A percentile compares a stretch with the other conserved stretches of the same genome.
phyloP scores from a whole-genome alignment of 805 yeast species.

The Candida maris region DNA sequence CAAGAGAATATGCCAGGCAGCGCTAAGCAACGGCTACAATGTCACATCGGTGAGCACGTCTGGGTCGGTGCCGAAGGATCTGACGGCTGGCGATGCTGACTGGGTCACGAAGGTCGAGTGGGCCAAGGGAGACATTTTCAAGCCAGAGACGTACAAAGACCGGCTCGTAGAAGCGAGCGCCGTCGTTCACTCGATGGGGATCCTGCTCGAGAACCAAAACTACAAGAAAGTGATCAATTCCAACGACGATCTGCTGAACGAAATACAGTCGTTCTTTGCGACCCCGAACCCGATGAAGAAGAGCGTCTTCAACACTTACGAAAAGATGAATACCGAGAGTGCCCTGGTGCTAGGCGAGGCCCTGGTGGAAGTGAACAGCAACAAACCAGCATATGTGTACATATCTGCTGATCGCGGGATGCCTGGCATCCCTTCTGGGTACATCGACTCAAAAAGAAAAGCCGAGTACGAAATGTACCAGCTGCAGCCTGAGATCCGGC shows the following conservation, averaged over 20 bases:
- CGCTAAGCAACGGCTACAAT: conserved; percentile 54
- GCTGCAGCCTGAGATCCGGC: conserved; percentile 45
- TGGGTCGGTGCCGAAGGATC: conserved; percentile 46
- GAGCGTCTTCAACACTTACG: conserved; percentile 46
- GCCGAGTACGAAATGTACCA: conserved; percentile 59
- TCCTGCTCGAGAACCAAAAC: conserved; percentile 60
- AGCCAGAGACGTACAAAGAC: conserved; percentile 53
- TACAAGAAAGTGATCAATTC: conserved; percentile 56
- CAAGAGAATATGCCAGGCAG: conserved; percentile 64
- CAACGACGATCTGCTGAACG: conserved; percentile 28
- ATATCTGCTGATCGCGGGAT: conserved; percentile 76
- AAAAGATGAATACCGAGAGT: conserved; percentile 63
- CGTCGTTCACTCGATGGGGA: conserved; percentile 83
- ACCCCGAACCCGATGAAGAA: conserved; percentile 65
- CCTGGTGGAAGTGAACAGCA: conserved; percentile 29
- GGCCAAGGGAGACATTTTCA: conserved; percentile 64
- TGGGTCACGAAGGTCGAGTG: conserved; percentile 64
- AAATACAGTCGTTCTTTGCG: conserved; percentile 37
- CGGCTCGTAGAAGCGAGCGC: conserved; percentile 49
- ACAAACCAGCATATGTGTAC: conserved; percentile 53
- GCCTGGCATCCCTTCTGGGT: conserved; percentile 66
- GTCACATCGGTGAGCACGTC: conserved; percentile 63
- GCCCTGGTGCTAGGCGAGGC: conserved; percentile 63
- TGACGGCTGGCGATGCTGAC: conserved; percentile 26
- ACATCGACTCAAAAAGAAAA: conserved; percentile 69